Evolutionary conservation across 495 filamentous ascomycete genomes (phyloP), one percentile per base, ranked within the genome.

Genomic region (Penicillium salamii): DNA sequence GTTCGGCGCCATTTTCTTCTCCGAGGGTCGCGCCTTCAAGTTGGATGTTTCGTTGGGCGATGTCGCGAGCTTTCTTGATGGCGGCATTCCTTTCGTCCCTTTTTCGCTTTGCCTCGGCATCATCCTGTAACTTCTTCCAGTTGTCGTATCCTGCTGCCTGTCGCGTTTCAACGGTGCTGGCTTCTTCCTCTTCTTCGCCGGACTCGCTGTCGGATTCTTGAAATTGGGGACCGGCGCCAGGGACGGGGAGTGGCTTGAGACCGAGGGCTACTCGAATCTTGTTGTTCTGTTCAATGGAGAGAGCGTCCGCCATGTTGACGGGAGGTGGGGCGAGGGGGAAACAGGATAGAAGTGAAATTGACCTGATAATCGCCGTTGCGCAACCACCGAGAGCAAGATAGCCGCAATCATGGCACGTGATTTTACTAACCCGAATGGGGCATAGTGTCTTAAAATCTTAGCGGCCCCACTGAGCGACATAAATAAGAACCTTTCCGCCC

Each of bases 231-330:
- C 67, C 63, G 37, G 65, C 65, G 41, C 88, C 86, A 17, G 88
- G 87, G 7, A 95, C 88, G 39, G 90, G 90, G 54, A 98, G 77
- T 26, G 91, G 92, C 59, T 91, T 90, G 73, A 96, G 84, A 50
- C 93, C 93, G 55, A 97, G 78, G 31, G 89, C 89, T 52, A 84
- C 78, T 35, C 93, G 91, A 55, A 96, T 84, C 62, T 91, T 88
- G 77, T 98, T 98, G 38, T 90, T 88, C 76, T 96, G 89, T 65
- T 95, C 90, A 63, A 98, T 91, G 45, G 88, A 86, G 23, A 91
- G 81, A 57, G 83, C 78, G 76, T 92, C 88, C 29, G 81, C 71
- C 88, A 92, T 95, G 29, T 49, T 82, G 68, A 50, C 19, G 20
- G 42, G 40, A 14, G 24, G 34, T 40, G 40, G 9, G 24, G 33